Percentiles rank a stretch among this genome's conserved stretches.
Evolutionary conservation across 108 stramenopile species (phyloP).

Genomic region (Nannochloropsis salina): DNA sequence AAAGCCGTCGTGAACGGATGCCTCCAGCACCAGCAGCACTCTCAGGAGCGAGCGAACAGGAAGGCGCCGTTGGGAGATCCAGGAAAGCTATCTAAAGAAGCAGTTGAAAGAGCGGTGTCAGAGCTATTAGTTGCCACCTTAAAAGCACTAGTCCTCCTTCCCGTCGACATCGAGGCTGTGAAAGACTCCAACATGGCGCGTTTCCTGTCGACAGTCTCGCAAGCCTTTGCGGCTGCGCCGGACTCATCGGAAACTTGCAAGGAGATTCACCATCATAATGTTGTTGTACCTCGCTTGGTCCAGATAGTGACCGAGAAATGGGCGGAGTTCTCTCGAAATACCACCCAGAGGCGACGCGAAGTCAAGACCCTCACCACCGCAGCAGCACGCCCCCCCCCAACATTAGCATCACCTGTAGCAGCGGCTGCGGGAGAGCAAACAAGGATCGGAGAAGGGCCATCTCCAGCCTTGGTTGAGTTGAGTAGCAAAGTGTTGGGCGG

Average conservation of each 20-base stretch:
- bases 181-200: constrained; percentile 8
- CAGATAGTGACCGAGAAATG: background rate
- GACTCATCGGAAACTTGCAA: background rate
- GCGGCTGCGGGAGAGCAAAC: background rate
- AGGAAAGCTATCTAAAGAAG: background rate
- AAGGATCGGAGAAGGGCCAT: background rate
- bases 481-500: background rate
- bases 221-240: background rate
- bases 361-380: background rate
- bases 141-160: background rate
- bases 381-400: background rate
- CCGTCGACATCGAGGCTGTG: constrained; percentile 12
- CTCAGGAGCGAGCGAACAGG: background rate
- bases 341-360: background rate
- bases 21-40: background rate
- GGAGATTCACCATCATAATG: background rate
- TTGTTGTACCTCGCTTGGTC: background rate
- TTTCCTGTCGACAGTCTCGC: background rate
- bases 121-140: background rate
- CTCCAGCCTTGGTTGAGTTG: background rate
- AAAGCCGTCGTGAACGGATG: background rate
- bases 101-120: no score
- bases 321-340: background rate
- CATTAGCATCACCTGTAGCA: background rate
- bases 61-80: background rate